phyloP scores from a whole-genome alignment of 139 green algal genomes.

The Nannochloris sp. region DNA sequence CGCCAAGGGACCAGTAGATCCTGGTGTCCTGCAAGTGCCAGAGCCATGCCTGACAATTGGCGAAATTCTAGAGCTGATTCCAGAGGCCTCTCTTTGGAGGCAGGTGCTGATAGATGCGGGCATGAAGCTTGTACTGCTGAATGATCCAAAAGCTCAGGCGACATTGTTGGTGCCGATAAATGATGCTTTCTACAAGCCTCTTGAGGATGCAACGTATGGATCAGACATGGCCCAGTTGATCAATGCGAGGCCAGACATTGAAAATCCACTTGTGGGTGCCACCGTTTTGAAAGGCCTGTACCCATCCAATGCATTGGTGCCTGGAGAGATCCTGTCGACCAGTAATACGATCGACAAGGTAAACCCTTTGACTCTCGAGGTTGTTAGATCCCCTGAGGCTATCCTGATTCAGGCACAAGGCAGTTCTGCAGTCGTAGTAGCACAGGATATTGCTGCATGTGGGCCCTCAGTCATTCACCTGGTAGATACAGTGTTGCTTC shows the following conservation, averaged over 20 bases:
- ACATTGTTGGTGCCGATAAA: conserved; percentile 27
- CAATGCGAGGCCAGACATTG: conserved; percentile 9
- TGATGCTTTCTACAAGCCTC: conserved; percentile 3
- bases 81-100: conserved; percentile 14
- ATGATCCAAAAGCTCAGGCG: neutral
- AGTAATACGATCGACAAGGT: conserved; percentile 25
- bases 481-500: conserved; percentile 31
- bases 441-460: conserved; percentile 23
- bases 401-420: conserved; percentile 18
- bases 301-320: conserved; percentile 10
- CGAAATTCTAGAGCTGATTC: conserved; percentile 19
- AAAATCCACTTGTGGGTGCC: conserved; percentile 16
- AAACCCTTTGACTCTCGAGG: neutral
- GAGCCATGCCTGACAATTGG: conserved; percentile 13
- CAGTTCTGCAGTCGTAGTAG: conserved; percentile 11
- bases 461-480: conserved; percentile 29
- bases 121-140: conserved; percentile 12
- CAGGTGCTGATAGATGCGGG: conserved; percentile 13
- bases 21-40: neutral
- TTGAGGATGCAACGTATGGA: conserved; percentile 14
- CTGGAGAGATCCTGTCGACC: conserved; percentile 6
- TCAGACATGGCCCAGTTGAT: conserved; percentile 11
- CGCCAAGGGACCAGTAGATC: too few relatives aligned
- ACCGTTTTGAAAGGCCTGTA: conserved; percentile 15
- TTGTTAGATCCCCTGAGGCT: neutral